phyloP scores from a whole-genome alignment of 2,329 filamentous ascomycete genomes.

The Pestalotiopsis fici region DNA sequence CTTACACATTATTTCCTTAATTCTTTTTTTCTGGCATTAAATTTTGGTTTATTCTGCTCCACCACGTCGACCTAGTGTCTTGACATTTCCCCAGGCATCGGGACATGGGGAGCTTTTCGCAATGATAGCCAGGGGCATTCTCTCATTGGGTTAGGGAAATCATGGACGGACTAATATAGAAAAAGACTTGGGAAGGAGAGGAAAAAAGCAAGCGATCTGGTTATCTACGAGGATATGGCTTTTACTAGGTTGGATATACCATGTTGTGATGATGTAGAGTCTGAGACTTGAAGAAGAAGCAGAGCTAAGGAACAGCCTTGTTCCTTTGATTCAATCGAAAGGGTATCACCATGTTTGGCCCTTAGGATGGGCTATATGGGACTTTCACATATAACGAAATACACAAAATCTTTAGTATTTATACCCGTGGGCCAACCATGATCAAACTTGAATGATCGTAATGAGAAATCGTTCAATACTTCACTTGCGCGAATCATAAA shows the following conservation, averaged over 20 bases:
- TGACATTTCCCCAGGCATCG: neutral
- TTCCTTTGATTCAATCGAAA: neutral
- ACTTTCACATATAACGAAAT: neutral
- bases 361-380: neutral
- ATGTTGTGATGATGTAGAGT: neutral
- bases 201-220: neutral
- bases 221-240: neutral
- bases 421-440: neutral
- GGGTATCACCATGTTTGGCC: neutral
- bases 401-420: conserved; percentile 7
- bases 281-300: conserved; percentile 1
- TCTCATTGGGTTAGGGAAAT: neutral
- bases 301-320: neutral
- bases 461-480: neutral
- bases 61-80: neutral
- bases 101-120: neutral
- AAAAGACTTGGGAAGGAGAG: neutral
- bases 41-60: neutral
- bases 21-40: neutral
- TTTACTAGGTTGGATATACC: conserved; percentile 1
- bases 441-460: too few species aligned
- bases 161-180: neutral
- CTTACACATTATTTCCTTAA: neutral
- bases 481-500: neutral
- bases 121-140: neutral